phyloP scores from a whole-genome alignment of 1,284 basidiomycete genomes.

The Ceratobasidium sp. region DNA sequence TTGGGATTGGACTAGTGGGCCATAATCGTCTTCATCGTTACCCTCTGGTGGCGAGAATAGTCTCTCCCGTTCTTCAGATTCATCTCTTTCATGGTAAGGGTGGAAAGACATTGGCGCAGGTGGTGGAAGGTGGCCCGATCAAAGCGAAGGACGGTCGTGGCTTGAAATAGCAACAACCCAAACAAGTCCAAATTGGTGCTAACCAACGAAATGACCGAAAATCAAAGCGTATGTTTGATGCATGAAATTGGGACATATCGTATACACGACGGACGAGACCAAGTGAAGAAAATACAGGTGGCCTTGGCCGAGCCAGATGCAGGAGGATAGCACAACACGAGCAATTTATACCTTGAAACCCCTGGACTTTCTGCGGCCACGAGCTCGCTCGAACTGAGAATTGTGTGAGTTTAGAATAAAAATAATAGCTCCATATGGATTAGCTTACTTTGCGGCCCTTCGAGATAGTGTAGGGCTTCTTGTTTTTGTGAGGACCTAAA shows the following conservation, averaged over 20 bases:
- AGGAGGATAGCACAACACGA: neutral
- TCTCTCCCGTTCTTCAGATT: slow-evolving; percentile 16
- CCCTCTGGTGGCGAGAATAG: neutral
- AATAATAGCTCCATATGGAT: neutral
- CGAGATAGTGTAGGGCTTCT: slow-evolving; percentile 92
- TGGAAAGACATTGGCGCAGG: slow-evolving; percentile 21
- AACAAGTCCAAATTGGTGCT: slow-evolving; percentile 5
- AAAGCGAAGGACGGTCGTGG: neutral
- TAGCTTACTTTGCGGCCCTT: slow-evolving; percentile 89
- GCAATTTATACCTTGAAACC: slow-evolving; percentile 35
- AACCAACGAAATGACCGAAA: neutral
- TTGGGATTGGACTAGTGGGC: slow-evolving; percentile 31
- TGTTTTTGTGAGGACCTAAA: slow-evolving; percentile 84
- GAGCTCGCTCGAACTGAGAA: slow-evolving; percentile 80
- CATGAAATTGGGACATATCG: slow-evolving; percentile 42
- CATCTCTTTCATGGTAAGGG: slow-evolving; percentile 5
- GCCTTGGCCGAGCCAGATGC: slow-evolving; percentile 27
- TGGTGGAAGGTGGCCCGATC: neutral
- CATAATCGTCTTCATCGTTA: slow-evolving; percentile 8
- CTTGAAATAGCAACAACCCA: slow-evolving; percentile 15
- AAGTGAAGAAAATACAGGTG: slow-evolving; percentile 36
- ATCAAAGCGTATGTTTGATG: slow-evolving; percentile 39
- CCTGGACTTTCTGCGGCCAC: slow-evolving; percentile 84
- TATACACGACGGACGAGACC: slow-evolving; percentile 26
- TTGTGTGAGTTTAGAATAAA: neutral